A percentile compares a stretch with the other conserved stretches of the same genome.
phyloP scores from a whole-genome alignment of 116 monocot species.

The Cymodocea nodosa region DNA sequence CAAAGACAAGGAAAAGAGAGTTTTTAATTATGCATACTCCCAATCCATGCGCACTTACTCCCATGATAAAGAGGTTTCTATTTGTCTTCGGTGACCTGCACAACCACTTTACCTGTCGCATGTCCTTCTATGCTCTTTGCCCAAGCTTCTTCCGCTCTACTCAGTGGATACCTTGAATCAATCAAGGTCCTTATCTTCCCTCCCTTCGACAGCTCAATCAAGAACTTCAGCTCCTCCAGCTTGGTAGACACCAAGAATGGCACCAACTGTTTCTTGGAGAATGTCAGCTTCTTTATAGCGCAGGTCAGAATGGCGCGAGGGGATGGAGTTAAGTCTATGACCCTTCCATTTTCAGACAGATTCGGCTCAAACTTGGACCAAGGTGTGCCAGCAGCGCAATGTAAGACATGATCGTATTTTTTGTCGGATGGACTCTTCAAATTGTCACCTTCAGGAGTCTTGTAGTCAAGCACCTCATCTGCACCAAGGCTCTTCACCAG shows the following conservation, averaged over 20 bases:
- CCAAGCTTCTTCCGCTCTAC: conserved; percentile 56
- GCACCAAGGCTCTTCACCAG: conserved; percentile 50
- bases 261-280: conserved; percentile 51
- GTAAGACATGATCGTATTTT: conserved; percentile 55
- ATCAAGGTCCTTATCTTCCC: conserved; percentile 66
- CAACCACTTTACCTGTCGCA: conserved; percentile 75
- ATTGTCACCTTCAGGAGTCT: conserved; percentile 44
- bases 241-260: conserved; percentile 31
- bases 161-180: conserved; percentile 45
- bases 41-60: too few species aligned
- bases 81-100: conserved; percentile 24
- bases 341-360: conserved; percentile 29
- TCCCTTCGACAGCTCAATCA: conserved; percentile 43
- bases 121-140: conserved; percentile 68
- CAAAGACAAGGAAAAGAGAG: too few species aligned
- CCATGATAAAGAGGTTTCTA: too few species aligned
- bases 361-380: conserved; percentile 42
- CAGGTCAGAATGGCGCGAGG: conserved; percentile 8
- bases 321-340: conserved; percentile 44
- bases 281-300: conserved; percentile 28
- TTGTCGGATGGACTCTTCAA: conserved; percentile 56
- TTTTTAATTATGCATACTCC: too few species aligned
- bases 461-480: conserved; percentile 80
- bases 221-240: conserved; percentile 34
- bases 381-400: conserved; percentile 34